These are phyloP conservation scores for Earliella scabrosa DNA, from an alignment of 1,284 basidiomycete genomes.

Conservation along the genomic window DNA sequence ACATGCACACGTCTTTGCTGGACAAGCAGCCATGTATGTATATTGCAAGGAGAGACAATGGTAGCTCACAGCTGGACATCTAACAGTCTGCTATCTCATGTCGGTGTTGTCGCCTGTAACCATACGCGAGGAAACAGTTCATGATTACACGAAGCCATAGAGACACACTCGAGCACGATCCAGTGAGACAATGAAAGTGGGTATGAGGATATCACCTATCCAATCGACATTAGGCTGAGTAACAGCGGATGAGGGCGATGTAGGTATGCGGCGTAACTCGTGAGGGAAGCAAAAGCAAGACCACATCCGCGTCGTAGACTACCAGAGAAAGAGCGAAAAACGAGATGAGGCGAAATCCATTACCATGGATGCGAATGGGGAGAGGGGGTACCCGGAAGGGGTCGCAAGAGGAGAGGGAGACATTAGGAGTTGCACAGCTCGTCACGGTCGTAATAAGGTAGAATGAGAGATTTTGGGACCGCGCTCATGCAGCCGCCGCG, in stretches of 20 bases:
- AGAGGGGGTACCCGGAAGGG: slow-evolving; percentile 41
- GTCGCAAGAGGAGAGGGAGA: slow-evolving; percentile 37
- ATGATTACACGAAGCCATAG: slow-evolving; percentile 65
- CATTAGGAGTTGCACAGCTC: slow-evolving; percentile 50
- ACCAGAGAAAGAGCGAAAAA: slow-evolving; percentile 47
- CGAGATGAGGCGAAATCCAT: slow-evolving; percentile 36
- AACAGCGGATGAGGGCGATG: slow-evolving; percentile 34
- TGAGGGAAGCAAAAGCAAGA: slow-evolving; percentile 44
- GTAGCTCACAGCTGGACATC: slow-evolving; percentile 15
- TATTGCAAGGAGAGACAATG: slow-evolving; percentile 22
- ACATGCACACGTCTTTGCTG: background rate
- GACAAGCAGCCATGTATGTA: slow-evolving; percentile 6
- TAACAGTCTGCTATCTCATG: slow-evolving; percentile 8
- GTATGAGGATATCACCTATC: slow-evolving; percentile 46
- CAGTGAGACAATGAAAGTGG: slow-evolving; percentile 51
- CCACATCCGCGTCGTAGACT: slow-evolving; percentile 69
- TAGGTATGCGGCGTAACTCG: slow-evolving; percentile 33
- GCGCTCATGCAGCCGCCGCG: slow-evolving; percentile 63
- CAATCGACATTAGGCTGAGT: slow-evolving; percentile 39
- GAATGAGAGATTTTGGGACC: slow-evolving; percentile 27
- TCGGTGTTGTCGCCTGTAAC: slow-evolving; percentile 15
- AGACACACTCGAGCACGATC: slow-evolving; percentile 58
- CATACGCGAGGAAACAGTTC: slow-evolving; percentile 33
- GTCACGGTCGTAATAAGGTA: slow-evolving; percentile 52
- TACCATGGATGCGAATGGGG: slow-evolving; percentile 34